phyloP scores from a whole-genome alignment of 2,329 filamentous ascomycete species.

The Trichoderma afroharzianum region DNA sequence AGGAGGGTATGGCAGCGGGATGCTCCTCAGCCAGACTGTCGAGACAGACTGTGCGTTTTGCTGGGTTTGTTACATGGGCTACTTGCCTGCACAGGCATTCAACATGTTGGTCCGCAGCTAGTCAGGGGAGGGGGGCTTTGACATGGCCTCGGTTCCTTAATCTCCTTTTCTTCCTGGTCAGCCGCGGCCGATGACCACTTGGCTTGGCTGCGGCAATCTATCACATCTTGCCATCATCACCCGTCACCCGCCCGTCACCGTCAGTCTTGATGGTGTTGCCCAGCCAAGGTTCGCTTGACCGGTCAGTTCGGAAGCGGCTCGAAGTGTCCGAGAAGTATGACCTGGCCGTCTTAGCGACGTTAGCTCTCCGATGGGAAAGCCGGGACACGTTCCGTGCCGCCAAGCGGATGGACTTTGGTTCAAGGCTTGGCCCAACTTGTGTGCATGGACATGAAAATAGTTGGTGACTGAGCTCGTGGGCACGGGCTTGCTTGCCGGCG shows the following conservation, averaged over 20 bases:
- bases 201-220: not conserved
- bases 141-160: not conserved
- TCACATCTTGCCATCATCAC: not conserved
- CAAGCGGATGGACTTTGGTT: not conserved
- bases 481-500: not conserved
- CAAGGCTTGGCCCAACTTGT: not conserved
- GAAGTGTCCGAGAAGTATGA: not conserved
- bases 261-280: not conserved
- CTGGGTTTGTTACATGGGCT: not conserved
- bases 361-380: not conserved
- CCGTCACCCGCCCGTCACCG: not conserved
- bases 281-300: not conserved
- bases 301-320: not conserved
- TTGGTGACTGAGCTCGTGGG: not conserved
- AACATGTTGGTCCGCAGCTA: not conserved
- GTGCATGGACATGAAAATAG: not conserved
- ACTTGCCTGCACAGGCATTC: not conserved
- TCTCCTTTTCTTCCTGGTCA: not conserved
- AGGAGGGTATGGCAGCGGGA: not conserved
- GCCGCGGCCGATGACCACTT: not conserved
- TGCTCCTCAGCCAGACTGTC: not conserved
- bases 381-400: conserved; percentile 1
- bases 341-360: not conserved
- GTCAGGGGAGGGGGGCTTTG: not conserved
- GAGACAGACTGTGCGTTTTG: not conserved